phyloP scores from a whole-genome alignment of 257 asterid genomes.

The Fraxinus quadrangulata region DNA sequence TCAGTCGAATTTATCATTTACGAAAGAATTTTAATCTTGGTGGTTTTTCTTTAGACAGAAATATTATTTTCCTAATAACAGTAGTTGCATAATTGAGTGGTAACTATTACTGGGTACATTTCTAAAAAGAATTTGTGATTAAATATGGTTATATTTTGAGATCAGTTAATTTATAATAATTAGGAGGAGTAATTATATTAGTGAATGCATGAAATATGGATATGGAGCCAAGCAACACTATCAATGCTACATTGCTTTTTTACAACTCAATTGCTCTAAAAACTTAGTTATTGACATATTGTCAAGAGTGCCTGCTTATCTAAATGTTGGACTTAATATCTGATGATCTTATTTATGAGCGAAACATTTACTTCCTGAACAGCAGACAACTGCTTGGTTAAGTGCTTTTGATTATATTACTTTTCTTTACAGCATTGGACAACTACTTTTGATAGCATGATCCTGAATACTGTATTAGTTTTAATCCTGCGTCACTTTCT shows the following conservation, averaged over 20 bases:
- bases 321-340: neutral
- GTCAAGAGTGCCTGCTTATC: conserved; percentile 14
- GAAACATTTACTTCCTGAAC: neutral
- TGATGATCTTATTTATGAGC: conserved; percentile 18
- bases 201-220: conserved; percentile 1
- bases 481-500: too few species aligned
- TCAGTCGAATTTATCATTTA: neutral
- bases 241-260: neutral
- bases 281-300: conserved; percentile 17
- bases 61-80: neutral
- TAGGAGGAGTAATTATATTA: neutral
- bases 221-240: neutral
- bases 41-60: conserved; percentile 8
- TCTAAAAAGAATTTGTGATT: neutral
- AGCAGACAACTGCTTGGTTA: neutral
- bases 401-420: neutral
- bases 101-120: neutral
- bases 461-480: too few species aligned
- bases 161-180: neutral
- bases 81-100: conserved; percentile 5
- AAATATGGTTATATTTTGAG: conserved; percentile 9
- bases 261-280: neutral
- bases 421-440: neutral
- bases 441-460: too few species aligned
- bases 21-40: too few species aligned